These are phyloP conservation scores for Cryphonectria naterciae DNA, from an alignment of 2,329 filamentous ascomycete species.

Conservation along the genomic window DNA sequence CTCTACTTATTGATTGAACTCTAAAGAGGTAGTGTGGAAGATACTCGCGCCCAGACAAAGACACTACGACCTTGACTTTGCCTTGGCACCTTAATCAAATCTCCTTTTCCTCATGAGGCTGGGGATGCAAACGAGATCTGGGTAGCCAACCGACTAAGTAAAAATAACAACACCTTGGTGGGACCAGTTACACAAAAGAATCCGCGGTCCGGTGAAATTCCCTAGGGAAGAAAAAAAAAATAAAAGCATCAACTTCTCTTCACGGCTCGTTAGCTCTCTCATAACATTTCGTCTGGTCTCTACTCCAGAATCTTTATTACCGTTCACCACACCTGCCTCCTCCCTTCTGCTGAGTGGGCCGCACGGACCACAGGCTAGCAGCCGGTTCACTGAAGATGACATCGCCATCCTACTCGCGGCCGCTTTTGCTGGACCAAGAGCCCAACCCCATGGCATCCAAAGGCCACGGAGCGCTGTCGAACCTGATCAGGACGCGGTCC, in stretches of 20 bases:
- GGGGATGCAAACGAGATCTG: background rate
- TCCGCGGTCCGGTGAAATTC: background rate
- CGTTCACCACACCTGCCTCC: background rate
- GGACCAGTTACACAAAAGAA: background rate
- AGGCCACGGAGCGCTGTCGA: constrained; percentile 40
- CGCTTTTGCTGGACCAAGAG: constrained; percentile 41
- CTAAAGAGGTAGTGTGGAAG: background rate
- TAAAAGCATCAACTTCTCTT: background rate
- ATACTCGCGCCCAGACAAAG: background rate
- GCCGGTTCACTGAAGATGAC: constrained; percentile 53
- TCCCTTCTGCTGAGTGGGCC: background rate
- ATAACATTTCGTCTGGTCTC: background rate
- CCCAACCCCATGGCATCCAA: constrained; percentile 59
- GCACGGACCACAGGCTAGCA: constrained; percentile 47
- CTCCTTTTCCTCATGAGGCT: background rate
- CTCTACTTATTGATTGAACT: background rate
- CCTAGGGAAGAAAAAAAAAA: too few relatives aligned
- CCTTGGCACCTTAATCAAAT: background rate
- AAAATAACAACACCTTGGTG: background rate
- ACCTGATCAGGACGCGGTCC: constrained; percentile 54
- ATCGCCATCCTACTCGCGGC: constrained; percentile 32
- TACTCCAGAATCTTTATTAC: background rate
- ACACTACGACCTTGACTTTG: background rate
- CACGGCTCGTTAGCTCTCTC: background rate
- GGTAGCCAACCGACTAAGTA: background rate